Evolutionary conservation across 495 filamentous ascomycete genomes (phyloP), one percentile per base, ranked within the genome.

Genomic region (Chaetomium tenue): DNA sequence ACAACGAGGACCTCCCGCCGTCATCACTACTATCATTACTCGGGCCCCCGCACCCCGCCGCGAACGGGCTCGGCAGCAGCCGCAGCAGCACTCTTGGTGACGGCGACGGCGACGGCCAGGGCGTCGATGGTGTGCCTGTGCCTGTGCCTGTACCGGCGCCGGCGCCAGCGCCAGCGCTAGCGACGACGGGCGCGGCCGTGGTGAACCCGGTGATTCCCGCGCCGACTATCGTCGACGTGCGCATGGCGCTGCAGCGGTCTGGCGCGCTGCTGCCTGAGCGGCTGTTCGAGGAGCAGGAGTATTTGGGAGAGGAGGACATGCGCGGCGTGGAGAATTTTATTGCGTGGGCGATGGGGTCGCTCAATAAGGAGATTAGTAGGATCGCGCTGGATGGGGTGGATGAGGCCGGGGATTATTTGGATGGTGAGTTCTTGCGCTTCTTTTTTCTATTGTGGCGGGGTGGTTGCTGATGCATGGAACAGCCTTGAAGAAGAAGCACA

Each of bases 401-500:
- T 23, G 76, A 75, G 30, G 72, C 83, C 60, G 85, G 82, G 60
- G 91, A 96, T 74, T 96, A 88, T 69, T 71, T 97, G 23, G 88
- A 84, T 22, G 79, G 85, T 89, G 71, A 68, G 76, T 69, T 46
- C 33, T 11, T n/a, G n/a, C n/a, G n/a, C 3, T 30, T 30, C 33
- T 8, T 37, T 37, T 5, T 30, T 30, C 28, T 30, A 6, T 30
- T 30, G 28, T 3, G 33, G 33, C 33, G 33, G 33, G 6, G 33
- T 37, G 33, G 33, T 30, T 30, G 22, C 58, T 60, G 46, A 63
- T 16, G 20, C n/a, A 54, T 16, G 1, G 33, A 9, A 11, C 63
- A 82, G 84, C 85, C 4, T 78, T 96, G 62, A 94, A 92, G 74
- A 89, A 90, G 71, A 93, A 92, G 63, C 89, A 93, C 73, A 90